Conservation (phyloP, 2,329 filamentous ascomycete genomes). For the Ophiosphaerella narmari region DNA sequence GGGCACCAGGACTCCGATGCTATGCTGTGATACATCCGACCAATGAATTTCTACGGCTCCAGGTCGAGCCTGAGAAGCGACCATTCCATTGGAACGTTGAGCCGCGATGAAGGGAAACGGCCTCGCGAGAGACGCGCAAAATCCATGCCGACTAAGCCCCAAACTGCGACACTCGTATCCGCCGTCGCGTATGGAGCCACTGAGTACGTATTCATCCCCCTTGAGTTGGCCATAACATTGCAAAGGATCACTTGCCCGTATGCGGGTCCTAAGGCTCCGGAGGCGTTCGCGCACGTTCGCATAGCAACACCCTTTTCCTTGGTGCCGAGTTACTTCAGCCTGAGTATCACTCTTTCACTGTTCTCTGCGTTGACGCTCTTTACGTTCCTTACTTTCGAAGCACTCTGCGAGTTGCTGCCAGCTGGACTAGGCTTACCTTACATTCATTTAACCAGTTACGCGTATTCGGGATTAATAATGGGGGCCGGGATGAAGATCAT, state of each 20-base stretch:
- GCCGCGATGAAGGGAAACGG: background rate
- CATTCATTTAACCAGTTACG: constrained; percentile 8
- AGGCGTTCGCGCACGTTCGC: constrained; percentile 1
- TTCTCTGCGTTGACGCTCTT: constrained; percentile 9
- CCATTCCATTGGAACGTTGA: background rate
- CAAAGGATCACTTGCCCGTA: constrained; percentile 5
- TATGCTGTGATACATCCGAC: background rate
- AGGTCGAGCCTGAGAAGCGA: constrained; percentile 2
- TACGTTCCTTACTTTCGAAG: constrained; percentile 17
- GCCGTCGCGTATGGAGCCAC: constrained; percentile 9
- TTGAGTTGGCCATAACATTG: background rate
- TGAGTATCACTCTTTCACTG: constrained; percentile 9
- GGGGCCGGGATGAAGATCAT: constrained; percentile 18
- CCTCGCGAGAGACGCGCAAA: background rate
- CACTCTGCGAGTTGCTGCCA: constrained; percentile 35
- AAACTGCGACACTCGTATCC: constrained; percentile 8
- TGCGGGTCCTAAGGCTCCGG: constrained; percentile 16
- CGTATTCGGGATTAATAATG: constrained; percentile 15
- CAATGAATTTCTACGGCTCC: background rate
- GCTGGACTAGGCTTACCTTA: constrained; percentile 26
- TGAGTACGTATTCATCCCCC: constrained; percentile 2
- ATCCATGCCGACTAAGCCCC: constrained; percentile 3
- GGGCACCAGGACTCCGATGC: constrained; percentile 2
- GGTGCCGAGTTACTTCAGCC: constrained; percentile 7
- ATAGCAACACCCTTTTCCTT: constrained; percentile 6